phyloP scores from a whole-genome alignment of 495 filamentous ascomycete species.

The Penicillium egyptiacum region DNA sequence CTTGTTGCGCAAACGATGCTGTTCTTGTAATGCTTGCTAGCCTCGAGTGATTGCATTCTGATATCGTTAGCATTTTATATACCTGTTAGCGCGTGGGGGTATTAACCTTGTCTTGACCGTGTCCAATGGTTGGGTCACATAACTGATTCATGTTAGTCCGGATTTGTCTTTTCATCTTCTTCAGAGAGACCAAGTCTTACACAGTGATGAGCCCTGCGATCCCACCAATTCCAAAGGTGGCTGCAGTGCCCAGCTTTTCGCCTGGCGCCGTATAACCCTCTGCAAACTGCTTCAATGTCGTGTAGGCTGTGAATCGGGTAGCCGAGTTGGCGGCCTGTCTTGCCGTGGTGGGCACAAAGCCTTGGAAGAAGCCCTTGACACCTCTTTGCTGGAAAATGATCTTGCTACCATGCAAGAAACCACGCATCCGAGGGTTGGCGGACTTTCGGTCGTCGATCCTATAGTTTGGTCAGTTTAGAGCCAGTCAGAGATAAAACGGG shows the following conservation, averaged over 20 bases:
- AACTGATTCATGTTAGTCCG: slow-evolving; percentile 33
- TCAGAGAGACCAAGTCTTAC: slow-evolving; percentile 49
- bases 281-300: slow-evolving; percentile 83
- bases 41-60: slow-evolving; percentile 96
- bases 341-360: slow-evolving; percentile 91
- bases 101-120: slow-evolving; percentile 84
- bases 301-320: slow-evolving; percentile 86
- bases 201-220: slow-evolving; percentile 91
- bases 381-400: slow-evolving; percentile 88
- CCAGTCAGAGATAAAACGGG: not conserved
- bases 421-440: slow-evolving; percentile 80
- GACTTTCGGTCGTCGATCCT: slow-evolving; percentile 95
- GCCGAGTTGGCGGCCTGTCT: slow-evolving; percentile 94
- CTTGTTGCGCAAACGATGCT: slow-evolving; percentile 79
- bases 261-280: slow-evolving; percentile 90
- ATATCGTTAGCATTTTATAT: slow-evolving; percentile 14
- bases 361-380: slow-evolving; percentile 90
- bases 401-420: slow-evolving; percentile 86
- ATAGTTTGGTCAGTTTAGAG: slow-evolving; percentile 2
- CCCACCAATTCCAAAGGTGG: slow-evolving; percentile 89
- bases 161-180: not conserved
- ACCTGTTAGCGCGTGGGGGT: not conserved
- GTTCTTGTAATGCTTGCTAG: slow-evolving; percentile 79
- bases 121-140: slow-evolving; percentile 83
- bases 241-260: slow-evolving; percentile 86